Conservation (phyloP, 768 basidiomycete species). For the Calocybe cyanea region DNA sequence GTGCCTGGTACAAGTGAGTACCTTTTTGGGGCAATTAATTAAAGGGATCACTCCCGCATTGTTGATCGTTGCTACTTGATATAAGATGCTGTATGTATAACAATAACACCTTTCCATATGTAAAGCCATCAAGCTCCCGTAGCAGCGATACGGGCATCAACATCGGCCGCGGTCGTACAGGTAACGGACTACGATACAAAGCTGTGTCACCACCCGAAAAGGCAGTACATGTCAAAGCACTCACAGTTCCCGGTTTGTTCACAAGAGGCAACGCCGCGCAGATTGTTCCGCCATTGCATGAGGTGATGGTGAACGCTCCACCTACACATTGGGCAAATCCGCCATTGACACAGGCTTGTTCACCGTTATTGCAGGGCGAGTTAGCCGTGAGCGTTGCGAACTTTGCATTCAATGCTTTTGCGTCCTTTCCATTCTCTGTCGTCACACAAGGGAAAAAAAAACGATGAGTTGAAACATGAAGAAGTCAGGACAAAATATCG, state of each 20-base stretch:
- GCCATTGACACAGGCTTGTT: conserved; percentile 18
- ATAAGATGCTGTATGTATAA: too few relatives aligned
- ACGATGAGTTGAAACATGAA: too few relatives aligned
- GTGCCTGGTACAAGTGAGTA: too few relatives aligned
- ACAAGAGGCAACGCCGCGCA: conserved; percentile 27
- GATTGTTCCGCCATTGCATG: conserved; percentile 25
- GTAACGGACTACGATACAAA: conserved; percentile 11
- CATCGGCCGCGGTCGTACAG: conserved; percentile 15
- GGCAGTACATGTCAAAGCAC: neutral
- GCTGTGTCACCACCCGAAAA: too few relatives aligned
- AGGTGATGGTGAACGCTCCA: conserved; percentile 21
- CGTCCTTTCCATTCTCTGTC: conserved; percentile 18
- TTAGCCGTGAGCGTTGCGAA: conserved; percentile 20
- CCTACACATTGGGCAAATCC: conserved; percentile 22
- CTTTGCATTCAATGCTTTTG: conserved; percentile 19
- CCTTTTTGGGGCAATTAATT: too few relatives aligned
- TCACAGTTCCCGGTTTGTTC: conserved; percentile 24
- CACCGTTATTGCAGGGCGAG: conserved; percentile 21
- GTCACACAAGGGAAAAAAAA: neutral
- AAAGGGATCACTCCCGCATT: too few relatives aligned
- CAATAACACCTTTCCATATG: too few relatives aligned
- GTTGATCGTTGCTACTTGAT: too few relatives aligned
- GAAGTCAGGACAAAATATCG: too few relatives aligned
- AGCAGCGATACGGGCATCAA: conserved; percentile 17
- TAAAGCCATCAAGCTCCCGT: conserved; percentile 15